Percentiles rank a stretch among this genome's conserved stretches.
Evolutionary conservation across 495 filamentous ascomycete genomes (phyloP).

Genomic region (Tuber aestivum): DNA sequence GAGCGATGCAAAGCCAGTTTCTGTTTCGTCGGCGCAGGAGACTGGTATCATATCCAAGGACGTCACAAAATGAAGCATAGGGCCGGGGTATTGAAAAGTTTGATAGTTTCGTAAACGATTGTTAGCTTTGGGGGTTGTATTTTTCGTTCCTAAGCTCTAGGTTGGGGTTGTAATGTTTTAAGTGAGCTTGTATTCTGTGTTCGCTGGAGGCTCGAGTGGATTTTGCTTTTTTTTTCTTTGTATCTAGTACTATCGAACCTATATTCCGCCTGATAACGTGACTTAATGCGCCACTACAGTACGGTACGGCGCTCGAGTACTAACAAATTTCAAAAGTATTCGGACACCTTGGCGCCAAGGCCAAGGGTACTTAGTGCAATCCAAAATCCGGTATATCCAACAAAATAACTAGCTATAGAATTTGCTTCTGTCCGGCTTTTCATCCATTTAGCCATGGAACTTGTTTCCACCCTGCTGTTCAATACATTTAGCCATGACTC

Average conservation of each 20-base stretch:
- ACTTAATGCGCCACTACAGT: background rate
- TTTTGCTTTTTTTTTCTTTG: background rate
- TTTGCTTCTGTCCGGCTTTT: too few relatives aligned
- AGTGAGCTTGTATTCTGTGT: background rate
- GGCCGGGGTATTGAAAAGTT: background rate
- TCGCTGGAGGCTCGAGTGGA: background rate
- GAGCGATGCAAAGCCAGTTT: constrained; percentile 18
- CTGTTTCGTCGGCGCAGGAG: constrained; percentile 27
- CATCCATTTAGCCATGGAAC: too few relatives aligned
- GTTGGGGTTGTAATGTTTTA: background rate
- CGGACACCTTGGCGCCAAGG: too few relatives aligned
- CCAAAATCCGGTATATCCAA: too few relatives aligned
- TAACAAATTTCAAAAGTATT: too few relatives aligned
- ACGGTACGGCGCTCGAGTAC: too few relatives aligned
- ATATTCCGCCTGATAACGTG: background rate
- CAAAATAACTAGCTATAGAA: too few relatives aligned
- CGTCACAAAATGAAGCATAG: background rate
- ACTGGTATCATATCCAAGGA: constrained; percentile 19
- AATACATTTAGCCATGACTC: too few relatives aligned
- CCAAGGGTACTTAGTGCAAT: too few relatives aligned
- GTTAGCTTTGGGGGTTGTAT: background rate
- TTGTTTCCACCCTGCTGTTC: too few relatives aligned
- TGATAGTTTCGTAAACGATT: background rate
- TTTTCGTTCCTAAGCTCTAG: background rate
- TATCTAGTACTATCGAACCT: background rate